Base-by-base conservation (phyloP, 345 rosid species). In the Camelina neglecta region DNA sequence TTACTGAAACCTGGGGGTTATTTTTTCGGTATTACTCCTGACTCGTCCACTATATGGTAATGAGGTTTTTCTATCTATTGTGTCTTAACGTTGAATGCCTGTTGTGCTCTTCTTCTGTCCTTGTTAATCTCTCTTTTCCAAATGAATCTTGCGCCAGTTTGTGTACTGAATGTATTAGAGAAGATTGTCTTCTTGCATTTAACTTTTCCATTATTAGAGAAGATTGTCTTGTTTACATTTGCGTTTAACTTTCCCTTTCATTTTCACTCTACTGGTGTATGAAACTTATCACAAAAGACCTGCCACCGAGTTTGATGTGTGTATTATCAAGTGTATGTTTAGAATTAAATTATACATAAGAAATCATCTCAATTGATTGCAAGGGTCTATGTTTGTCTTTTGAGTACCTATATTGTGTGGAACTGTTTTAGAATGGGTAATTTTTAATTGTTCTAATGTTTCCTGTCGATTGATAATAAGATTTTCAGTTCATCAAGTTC, bases 1-100 rank as follows among this genome's bases (percentile, higher is more conserved):
- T 76, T 95, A 84, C 86, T 92, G 73, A 90, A 92, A 80, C 94
- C 99, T 0, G 97, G 98, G 81, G 99, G 99, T 72, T 95, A 89
- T 84, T 92, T 92, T 83, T 84, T 95, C 11, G 99, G 98, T 75
- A 87, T 95, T 77, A 88, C 91, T 86, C 97, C 96, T 57, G 99
- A 95, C 86, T 92, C 98, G 65, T 92, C 99, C 84, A 95, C 96
- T 7, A 90, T 95, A 85, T 95, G 99, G 99, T 95, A 92, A 65
- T 23, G 39, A 31, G 49, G 29, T 42, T 62, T 41, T 11, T 51
- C 2, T 38, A 23, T 45, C 6, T 57, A 9, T 18, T 49, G 35
- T 51, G 54, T 61, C 60, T 31, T 11, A 60, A 11, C 18, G 31
- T 60, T 60, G 51, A 70, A 50, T 49, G 53, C 63, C 41, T 47